Percentiles rank a stretch among this genome's conserved stretches.
These are phyloP conservation scores for Stemphylium beticola DNA, from an alignment of 2,329 filamentous ascomycete species.

Conservation along the genomic window DNA sequence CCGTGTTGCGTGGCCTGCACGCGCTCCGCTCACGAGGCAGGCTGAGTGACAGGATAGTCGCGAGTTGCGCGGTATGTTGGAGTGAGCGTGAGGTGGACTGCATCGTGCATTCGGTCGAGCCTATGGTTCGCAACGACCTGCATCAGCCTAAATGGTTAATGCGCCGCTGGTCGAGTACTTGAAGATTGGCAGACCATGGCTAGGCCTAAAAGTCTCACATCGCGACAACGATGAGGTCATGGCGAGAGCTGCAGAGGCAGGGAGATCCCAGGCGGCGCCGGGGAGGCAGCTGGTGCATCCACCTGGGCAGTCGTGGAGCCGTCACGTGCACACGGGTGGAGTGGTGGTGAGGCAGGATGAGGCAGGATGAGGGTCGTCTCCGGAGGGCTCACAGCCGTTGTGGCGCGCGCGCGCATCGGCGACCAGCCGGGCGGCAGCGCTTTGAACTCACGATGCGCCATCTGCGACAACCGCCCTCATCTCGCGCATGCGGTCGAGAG, in stretches of 20 bases:
- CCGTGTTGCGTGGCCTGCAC: slow-evolving; percentile 9
- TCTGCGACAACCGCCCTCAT: slow-evolving; percentile 20
- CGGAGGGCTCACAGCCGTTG: slow-evolving; percentile 10
- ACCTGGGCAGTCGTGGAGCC: slow-evolving; percentile 6
- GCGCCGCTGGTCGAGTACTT: slow-evolving; percentile 36
- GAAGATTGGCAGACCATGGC: slow-evolving; percentile 23
- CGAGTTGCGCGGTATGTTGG: slow-evolving; percentile 11
- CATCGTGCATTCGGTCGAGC: slow-evolving; percentile 27
- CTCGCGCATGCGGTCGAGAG: slow-evolving; percentile 34
- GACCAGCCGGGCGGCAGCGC: slow-evolving; percentile 1
- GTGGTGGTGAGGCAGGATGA: slow-evolving; percentile 2
- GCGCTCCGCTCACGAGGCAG: slow-evolving; percentile 11
- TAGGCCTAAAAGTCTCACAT: slow-evolving; percentile 17
- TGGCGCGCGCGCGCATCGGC: neutral
- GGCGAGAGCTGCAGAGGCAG: slow-evolving; percentile 18
- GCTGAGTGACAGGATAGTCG: slow-evolving; percentile 10
- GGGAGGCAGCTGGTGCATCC: slow-evolving; percentile 5
- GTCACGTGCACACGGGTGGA: slow-evolving; percentile 20
- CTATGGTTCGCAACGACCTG: slow-evolving; percentile 17
- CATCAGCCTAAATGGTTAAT: slow-evolving; percentile 44
- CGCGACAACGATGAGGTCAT: slow-evolving; percentile 22
- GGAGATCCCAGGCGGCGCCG: slow-evolving; percentile 15
- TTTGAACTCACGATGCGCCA: slow-evolving; percentile 16
- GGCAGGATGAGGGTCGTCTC: neutral
- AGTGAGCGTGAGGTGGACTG: slow-evolving; percentile 22